Evolutionary conservation across 2,329 filamentous ascomycete species (phyloP), one percentile per base, ranked within the genome.

Genomic region (Fusarium transvaalense): DNA sequence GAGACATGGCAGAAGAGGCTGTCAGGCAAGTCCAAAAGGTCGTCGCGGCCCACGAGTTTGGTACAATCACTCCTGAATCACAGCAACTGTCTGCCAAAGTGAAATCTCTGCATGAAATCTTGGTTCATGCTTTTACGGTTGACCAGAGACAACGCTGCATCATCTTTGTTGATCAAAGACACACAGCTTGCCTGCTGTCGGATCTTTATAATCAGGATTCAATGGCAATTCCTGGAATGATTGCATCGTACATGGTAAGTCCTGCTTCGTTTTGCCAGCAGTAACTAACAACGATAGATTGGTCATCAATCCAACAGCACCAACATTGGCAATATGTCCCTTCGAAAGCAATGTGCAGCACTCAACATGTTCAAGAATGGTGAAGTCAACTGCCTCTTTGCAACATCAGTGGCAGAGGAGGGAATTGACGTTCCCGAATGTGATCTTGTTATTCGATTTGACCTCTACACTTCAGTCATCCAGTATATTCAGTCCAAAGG

Each of bases 401-500:
- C 89, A 3, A 91, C 89, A 1, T 89, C 88, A 1, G 86, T 91
- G 3, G 89, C 86, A 0, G 89, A 91, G 71, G 89, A 91, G 74
- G 89, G 89, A 1, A 84, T 91, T 14, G 89, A 91, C 70, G 86
- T 91, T 47, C 89, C 89, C 0, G 87, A 90, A 56, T 91, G 89
- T 76, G 90, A 91, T 67, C 76, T 90, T 2, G 82, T 91, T 31
- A 83, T 92, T 61, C 81, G 94, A 3, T 99, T 97, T 74, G 93
- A 98, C 75, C 85, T 97, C 4, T 97, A 94, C 78, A 85, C 86
- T 13, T 97, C 95, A 0, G 89, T 97, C 78, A 98, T 98, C 53
- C 92, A 97, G 75, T 98, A 97, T 76, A 90, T 98, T 21, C 96
- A 99, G 77, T 97, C 94, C 15, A 88, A 93, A 66, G 96, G 96